These are phyloP conservation scores for Globisporangium heterothallicum DNA, from an alignment of 352 stramenopile species.

Conservation along the genomic window DNA sequence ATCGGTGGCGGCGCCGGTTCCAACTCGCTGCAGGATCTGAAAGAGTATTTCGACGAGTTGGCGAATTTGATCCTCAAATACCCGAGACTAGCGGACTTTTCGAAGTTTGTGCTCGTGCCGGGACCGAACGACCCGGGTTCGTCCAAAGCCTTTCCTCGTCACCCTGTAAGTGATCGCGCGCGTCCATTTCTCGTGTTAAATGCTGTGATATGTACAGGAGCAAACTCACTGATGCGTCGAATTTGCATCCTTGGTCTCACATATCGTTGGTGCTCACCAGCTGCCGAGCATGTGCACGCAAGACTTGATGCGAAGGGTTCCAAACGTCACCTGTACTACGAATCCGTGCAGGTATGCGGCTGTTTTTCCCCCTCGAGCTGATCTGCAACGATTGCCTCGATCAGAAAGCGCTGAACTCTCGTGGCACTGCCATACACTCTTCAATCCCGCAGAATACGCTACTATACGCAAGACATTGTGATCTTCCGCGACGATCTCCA, in stretches of 20 bases:
- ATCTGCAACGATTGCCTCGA: not conserved
- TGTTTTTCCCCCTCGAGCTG: not conserved
- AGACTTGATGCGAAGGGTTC: conserved; percentile 61
- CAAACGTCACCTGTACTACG: conserved; percentile 78
- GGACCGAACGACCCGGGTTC: conserved; percentile 89
- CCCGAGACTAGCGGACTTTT: conserved; percentile 70
- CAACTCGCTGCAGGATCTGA: conserved; percentile 72
- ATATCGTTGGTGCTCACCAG: conserved; percentile 27
- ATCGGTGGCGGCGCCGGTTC: conserved; percentile 64
- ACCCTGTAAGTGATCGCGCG: conserved; percentile 50
- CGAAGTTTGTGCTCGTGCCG: conserved; percentile 90
- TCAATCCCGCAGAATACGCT: conserved; percentile 63
- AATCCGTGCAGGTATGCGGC: conserved; percentile 83
- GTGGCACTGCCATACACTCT: not conserved
- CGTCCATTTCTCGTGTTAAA: no score
- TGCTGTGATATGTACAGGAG: no score
- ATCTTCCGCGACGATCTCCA: conserved; percentile 91
- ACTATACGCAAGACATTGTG: conserved; percentile 92
- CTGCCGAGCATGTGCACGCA: conserved; percentile 63
- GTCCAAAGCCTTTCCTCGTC: conserved; percentile 70
- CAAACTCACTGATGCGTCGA: no score
- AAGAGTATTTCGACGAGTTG: conserved; percentile 88
- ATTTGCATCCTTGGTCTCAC: no score
- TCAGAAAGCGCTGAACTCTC: not conserved
- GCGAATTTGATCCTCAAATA: conserved; percentile 88